Evolutionary conservation across 345 rosid species (phyloP).

Genomic region (Garcia nutans): DNA sequence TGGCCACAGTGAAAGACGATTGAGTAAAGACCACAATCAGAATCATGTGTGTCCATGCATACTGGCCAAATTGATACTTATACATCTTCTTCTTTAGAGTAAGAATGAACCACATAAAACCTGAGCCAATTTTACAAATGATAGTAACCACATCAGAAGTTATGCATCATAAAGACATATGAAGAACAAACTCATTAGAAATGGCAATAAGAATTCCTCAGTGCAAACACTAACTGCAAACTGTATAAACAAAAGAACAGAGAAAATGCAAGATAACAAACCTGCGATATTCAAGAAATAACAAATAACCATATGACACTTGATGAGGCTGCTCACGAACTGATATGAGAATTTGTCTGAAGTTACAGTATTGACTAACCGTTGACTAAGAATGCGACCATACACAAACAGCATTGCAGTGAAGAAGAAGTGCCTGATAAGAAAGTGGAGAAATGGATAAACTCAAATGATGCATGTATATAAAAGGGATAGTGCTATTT

Average conservation of each 20-base stretch:
- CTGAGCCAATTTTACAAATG: constrained; percentile 33
- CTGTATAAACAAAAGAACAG: constrained; percentile 5
- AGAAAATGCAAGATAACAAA: constrained; percentile 28
- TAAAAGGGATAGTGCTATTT: neutral
- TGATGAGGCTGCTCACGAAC: constrained; percentile 75
- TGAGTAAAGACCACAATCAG: constrained; percentile 91
- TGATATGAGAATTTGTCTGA: constrained; percentile 72
- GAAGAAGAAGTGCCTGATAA: constrained; percentile 93
- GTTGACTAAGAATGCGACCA: constrained; percentile 92
- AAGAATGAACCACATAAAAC: constrained; percentile 98
- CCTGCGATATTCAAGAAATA: constrained; percentile 89
- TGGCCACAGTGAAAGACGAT: constrained; percentile 97
- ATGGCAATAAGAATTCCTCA: neutral
- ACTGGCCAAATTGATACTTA: constrained; percentile 99
- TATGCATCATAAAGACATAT: neutral
- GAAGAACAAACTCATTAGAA: neutral
- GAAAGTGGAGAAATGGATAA: neutral
- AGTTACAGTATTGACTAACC: constrained; percentile 86
- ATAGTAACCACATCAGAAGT: constrained; percentile 1
- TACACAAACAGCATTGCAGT: constrained; percentile 94
- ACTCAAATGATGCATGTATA: neutral
- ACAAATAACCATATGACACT: constrained; percentile 90
- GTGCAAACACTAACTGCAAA: neutral
- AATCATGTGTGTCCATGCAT: constrained; percentile 99
- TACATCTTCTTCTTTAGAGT: constrained; percentile 96